Base-by-base conservation (phyloP, 2,329 filamentous ascomycete species). In the Colletotrichum sp. region DNA sequence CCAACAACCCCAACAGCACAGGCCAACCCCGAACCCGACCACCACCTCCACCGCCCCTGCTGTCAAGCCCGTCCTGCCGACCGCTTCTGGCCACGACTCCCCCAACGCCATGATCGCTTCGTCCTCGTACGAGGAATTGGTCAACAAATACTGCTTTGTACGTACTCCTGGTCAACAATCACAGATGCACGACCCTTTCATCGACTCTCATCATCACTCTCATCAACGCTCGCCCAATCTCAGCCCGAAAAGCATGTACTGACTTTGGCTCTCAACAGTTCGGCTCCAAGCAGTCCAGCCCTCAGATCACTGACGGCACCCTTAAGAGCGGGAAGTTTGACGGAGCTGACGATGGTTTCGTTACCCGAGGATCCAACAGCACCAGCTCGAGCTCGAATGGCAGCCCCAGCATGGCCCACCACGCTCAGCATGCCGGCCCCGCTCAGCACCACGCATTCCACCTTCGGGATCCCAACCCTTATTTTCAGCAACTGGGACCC, bases 81-180 rank as follows among this genome's bases (percentile, higher is more conserved):
- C 78, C 82, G 81, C 78, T 69, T 82, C 85, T 77, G 86, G 86
- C 73, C 83, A 91, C 85, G 82, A 90, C 86, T 88, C 90, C 82
- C 83, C 89, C 88, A 84, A 86, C 78, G 80, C 87, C 65, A 86
- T 86, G 81, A 93, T 98, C 79, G 92, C 96, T 77, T 98, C 96
- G 78, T 93, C 95, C 77, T 96, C 96, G 76, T 99, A 99, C 85
- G 95, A 98, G 87, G 97, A 99, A 87, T 91, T 99, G 79, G 94
- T 99, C 85, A 96, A 98, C 89, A 98, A 98, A 89, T 99, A 98
- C 90, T 99, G 97, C 91, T 99, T 99, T 92, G 96, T 98, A 96
- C 93, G 96, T 98, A 90, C 90, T 83, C 86, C 85, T 79, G 83
- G 84, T 80, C 79, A 82, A 69, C 81, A 81, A 44, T 80, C 81